Evolutionary conservation across 495 filamentous ascomycete species (phyloP).

Genomic region (Elaphomyces granulatus): DNA sequence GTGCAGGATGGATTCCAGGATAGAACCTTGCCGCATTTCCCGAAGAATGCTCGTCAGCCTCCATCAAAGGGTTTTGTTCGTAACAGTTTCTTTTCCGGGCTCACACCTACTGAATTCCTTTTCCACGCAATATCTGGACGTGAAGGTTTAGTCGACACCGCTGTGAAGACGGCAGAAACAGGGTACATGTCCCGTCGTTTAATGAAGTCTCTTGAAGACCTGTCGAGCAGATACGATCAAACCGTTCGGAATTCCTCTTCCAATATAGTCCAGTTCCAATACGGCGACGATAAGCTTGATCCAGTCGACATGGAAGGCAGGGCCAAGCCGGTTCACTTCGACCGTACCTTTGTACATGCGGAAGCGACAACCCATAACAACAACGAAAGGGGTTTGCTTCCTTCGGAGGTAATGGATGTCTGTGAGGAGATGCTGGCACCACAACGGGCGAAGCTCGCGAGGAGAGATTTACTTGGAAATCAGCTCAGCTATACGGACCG

Average conservation of each 20-base stretch:
- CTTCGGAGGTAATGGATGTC: constrained; percentile 54
- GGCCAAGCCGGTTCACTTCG: constrained; percentile 84
- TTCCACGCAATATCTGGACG: constrained; percentile 97
- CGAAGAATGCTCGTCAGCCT: constrained; percentile 78
- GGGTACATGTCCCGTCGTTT: constrained; percentile 97
- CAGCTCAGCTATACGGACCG: constrained; percentile 48
- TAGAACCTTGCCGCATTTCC: constrained; percentile 85
- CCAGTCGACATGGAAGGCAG: constrained; percentile 95
- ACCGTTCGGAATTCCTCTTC: constrained; percentile 82
- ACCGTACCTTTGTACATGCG: constrained; percentile 78
- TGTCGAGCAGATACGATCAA: constrained; percentile 81
- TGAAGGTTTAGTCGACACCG: constrained; percentile 98
- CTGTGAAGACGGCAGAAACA: constrained; percentile 96
- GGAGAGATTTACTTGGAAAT: constrained; percentile 38
- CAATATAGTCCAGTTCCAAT: constrained; percentile 89
- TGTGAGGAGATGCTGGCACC: constrained; percentile 48
- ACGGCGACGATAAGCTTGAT: constrained; percentile 88
- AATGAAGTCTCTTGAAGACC: constrained; percentile 96
- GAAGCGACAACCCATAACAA: constrained; percentile 67
- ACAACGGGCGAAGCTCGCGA: constrained; percentile 48
- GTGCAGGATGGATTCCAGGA: constrained; percentile 95
- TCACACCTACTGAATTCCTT: constrained; percentile 80
- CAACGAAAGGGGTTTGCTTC: constrained; percentile 50
- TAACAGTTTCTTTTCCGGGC: constrained; percentile 95
- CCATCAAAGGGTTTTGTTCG: constrained; percentile 91